phyloP scores from a whole-genome alignment of 1,139 yeast species.

The Kodamaea derodonti region DNA sequence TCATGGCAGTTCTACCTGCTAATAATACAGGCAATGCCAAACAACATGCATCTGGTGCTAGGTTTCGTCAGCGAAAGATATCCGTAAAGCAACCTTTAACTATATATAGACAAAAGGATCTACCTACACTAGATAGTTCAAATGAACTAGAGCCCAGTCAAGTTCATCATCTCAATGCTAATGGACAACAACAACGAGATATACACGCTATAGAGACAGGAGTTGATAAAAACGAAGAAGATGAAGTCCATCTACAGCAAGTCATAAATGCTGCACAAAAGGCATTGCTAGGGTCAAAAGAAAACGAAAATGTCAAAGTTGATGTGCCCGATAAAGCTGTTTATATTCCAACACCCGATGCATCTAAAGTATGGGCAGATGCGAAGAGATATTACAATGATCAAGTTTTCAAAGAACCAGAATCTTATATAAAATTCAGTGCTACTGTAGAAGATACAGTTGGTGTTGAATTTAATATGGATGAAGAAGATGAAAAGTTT shows the following conservation, averaged over 20 bases:
- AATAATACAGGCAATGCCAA: constrained; percentile 28
- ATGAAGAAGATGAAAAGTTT: constrained; percentile 79
- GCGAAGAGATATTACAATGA: constrained; percentile 69
- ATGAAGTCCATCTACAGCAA: constrained; percentile 91
- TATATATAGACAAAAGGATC: constrained; percentile 71
- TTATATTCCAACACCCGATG: constrained; percentile 97
- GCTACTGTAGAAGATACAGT: constrained; percentile 94
- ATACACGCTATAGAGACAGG: constrained; percentile 92
- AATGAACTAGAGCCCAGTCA: constrained; percentile 46
- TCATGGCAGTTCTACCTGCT: constrained; percentile 18
- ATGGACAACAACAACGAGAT: constrained; percentile 66
- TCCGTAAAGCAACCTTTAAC: constrained; percentile 87
- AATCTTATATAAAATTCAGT: constrained; percentile 78
- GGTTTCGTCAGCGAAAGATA: constrained; percentile 88
- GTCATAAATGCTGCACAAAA: constrained; percentile 77
- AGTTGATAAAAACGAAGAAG: constrained; percentile 96
- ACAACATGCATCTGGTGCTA: constrained; percentile 50
- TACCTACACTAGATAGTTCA: constrained; percentile 65
- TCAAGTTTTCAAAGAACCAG: constrained; percentile 62
- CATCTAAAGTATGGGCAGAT: constrained; percentile 78
- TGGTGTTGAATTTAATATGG: constrained; percentile 86
- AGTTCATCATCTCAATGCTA: constrained; percentile 36
- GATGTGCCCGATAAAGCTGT: constrained; percentile 39
- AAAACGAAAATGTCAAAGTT: constrained; percentile 22
- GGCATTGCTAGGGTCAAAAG: constrained; percentile 43